Conservation (phyloP, 306 rosid genomes). For the Heteromeles arbutifolia region DNA sequence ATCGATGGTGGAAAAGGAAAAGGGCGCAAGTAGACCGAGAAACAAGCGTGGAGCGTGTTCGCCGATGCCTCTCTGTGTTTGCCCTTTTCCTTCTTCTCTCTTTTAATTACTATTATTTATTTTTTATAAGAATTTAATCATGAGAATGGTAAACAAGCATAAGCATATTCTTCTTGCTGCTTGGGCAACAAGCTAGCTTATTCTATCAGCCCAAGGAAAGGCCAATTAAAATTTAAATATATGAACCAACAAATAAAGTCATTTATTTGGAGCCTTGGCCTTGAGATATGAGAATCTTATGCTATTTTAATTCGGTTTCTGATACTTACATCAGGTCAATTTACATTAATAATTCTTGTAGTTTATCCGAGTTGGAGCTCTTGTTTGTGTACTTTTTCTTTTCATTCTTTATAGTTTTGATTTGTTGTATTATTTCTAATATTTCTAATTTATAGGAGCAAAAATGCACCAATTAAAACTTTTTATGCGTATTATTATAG, state of each 20-base stretch:
- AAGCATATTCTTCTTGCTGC: background rate
- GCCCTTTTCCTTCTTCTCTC: background rate
- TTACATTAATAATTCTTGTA: no score
- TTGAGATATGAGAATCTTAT: background rate
- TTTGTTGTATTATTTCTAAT: no score
- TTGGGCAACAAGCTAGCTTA: background rate
- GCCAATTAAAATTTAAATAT: background rate
- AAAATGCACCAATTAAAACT: no score
- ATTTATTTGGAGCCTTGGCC: background rate
- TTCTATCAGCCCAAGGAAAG: background rate
- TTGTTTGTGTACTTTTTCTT: no score
- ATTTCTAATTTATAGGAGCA: no score
- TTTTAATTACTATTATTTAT: background rate
- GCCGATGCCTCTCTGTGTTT: background rate
- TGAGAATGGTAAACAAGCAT: background rate
- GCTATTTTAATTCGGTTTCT: background rate
- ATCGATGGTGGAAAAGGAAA: background rate
- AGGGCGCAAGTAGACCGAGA: background rate
- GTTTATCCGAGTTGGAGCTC: no score
- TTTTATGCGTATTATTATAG: no score
- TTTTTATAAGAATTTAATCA: background rate
- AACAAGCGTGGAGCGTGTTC: background rate
- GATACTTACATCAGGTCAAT: background rate
- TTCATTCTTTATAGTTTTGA: no score
- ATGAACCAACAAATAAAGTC: background rate